A percentile compares a stretch with the other conserved stretches of the same genome.
Evolutionary conservation across 257 asterid species (phyloP).

Genomic region (Solanum rostratum): DNA sequence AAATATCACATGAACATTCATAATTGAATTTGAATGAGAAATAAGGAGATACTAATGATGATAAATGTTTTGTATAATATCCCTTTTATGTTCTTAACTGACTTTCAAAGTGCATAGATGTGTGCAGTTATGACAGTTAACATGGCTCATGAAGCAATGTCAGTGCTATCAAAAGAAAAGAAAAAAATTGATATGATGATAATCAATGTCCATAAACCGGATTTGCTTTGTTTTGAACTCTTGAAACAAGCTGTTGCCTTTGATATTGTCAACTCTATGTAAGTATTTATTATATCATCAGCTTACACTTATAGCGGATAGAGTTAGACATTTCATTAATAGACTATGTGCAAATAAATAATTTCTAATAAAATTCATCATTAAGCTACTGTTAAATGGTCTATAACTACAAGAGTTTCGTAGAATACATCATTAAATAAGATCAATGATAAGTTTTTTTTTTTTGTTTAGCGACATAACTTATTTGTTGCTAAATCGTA

Average conservation of each 20-base stretch:
- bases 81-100: neutral
- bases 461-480: neutral
- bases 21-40: neutral
- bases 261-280: neutral
- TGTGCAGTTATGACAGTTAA: too few species aligned
- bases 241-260: neutral
- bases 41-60: neutral
- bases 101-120: neutral
- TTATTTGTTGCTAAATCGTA: neutral
- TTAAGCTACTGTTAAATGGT: neutral
- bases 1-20: too few species aligned
- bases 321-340: neutral
- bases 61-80: too few species aligned
- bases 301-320: neutral
- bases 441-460: neutral
- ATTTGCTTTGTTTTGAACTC: neutral
- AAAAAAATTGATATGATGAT: neutral
- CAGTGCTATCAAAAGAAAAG: neutral
- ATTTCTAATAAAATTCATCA: neutral
- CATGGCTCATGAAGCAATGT: neutral
- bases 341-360: too few species aligned
- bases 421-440: too few species aligned
- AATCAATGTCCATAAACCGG: neutral
- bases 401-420: neutral
- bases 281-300: neutral